phyloP scores from a whole-genome alignment of 768 basidiomycete species.

The Thelephora ganbajun region DNA sequence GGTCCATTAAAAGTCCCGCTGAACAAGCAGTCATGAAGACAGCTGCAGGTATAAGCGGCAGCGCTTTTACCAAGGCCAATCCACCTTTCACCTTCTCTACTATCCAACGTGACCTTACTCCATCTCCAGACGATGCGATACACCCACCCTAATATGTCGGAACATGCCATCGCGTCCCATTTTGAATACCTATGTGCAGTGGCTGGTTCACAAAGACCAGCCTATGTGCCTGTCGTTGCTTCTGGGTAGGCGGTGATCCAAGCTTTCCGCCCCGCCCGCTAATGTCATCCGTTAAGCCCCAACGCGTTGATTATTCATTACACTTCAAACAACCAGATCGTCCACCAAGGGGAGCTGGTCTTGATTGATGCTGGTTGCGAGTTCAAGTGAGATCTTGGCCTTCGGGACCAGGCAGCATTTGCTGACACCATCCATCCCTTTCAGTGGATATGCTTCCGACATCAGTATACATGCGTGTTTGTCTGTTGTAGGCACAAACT shows the following conservation, averaged over 20 bases:
- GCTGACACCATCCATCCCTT: constrained; percentile 4
- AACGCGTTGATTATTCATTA: constrained; percentile 93
- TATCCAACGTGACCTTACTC: not conserved
- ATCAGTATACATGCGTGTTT: constrained; percentile 46
- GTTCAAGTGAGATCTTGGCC: constrained; percentile 46
- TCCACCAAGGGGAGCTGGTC: constrained; percentile 59
- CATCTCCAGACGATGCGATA: constrained; percentile 79
- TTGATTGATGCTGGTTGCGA: constrained; percentile 90
- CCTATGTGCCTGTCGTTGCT: constrained; percentile 97
- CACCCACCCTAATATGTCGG: constrained; percentile 38
- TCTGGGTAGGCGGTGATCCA: constrained; percentile 50
- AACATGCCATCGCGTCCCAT: constrained; percentile 57
- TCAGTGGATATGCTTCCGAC: constrained; percentile 85
- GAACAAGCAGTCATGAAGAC: constrained; percentile 71
- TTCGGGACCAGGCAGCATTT: not conserved
- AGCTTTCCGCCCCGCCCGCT: not conserved
- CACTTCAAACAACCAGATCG: constrained; percentile 74
- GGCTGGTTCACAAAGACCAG: constrained; percentile 68
- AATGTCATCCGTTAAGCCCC: constrained; percentile 28
- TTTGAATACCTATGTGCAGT: constrained; percentile 83
- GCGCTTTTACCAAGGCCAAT: constrained; percentile 69
- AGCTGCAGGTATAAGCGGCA: constrained; percentile 80
- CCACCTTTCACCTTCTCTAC: constrained; percentile 3
- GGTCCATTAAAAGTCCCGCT: constrained; percentile 64
- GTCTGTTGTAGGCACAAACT: no score